Base-by-base conservation (phyloP, 75 land plant genomes). In the Cupressus sempervirens region DNA sequence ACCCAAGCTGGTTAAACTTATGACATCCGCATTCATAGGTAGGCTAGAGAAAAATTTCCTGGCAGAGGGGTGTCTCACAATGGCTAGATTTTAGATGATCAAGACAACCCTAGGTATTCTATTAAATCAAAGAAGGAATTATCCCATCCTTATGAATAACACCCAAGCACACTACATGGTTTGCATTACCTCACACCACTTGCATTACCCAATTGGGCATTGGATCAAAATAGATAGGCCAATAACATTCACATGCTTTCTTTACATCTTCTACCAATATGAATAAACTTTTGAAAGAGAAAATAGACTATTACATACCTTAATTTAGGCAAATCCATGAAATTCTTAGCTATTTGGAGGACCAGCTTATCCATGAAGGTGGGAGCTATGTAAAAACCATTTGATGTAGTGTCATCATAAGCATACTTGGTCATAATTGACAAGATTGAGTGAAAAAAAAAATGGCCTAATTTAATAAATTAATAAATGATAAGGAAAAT, bases 351-450 rank as follows among this genome's bases (percentile, higher is more conserved):
- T 84, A 95, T 88, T 90, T 96, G 98, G 84, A 96, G 87, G 48
- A 96, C 86, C 62, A 96, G 87, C 90, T 96, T 96, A 92, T 96
- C 98, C 98, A 96, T 95, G 95, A 96, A 96, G 77, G 97, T 92
- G 3, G 98, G 98, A 83, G 98, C 98, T 54, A 96, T 96, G 91
- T 96, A 96, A 34, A 85, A 90, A 8, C 95, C 98, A 82, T 92
- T 97, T 94, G 84, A 87, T 62, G 79, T 95, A 12, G 85, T 85
- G 97, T 96, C 95, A 88, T 96, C 98, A 62, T 92, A 86, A 41
- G 81, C 72, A 85, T 86, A 96, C 48, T 95, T 93, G 87, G 35
- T 32, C 32, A 72, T 11, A 72, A 2, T 72, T 7, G 32, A 36
- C 14, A 12, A 15, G 35, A 32, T 32, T 72, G 35, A 72, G 74